Conservation (phyloP, 169 alveolate species). For the Neospora caninum region DNA sequence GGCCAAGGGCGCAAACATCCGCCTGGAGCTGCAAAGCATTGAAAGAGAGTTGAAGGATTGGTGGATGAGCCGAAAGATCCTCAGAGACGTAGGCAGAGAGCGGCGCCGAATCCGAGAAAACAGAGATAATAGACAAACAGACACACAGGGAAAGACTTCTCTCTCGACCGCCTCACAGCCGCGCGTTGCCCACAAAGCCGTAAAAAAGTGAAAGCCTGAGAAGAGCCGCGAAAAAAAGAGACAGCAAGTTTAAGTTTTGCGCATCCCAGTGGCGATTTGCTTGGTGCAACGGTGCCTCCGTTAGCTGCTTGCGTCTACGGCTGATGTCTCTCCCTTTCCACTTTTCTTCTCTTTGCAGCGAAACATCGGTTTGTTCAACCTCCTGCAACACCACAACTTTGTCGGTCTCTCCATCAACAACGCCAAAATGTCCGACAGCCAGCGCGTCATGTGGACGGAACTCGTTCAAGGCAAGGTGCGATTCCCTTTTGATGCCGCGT, state of each 20-base stretch:
- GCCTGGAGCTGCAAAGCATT: slow-evolving; percentile 29
- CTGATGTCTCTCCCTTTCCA: not conserved
- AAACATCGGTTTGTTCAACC: slow-evolving; percentile 15
- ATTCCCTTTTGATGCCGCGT: not conserved
- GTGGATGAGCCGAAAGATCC: slow-evolving; percentile 40
- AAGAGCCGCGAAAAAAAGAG: too few species aligned
- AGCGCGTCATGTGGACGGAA: slow-evolving; percentile 56
- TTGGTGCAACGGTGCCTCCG: too few species aligned
- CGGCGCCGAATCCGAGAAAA: not conserved
- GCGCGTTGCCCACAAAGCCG: too few species aligned
- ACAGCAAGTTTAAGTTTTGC: too few species aligned
- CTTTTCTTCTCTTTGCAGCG: not conserved
- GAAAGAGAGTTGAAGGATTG: slow-evolving; percentile 62
- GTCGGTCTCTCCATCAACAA: slow-evolving; percentile 53
- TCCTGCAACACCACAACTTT: slow-evolving; percentile 55
- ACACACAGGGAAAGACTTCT: too few species aligned
- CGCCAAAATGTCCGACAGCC: slow-evolving; percentile 26
- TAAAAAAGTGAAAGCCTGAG: too few species aligned
- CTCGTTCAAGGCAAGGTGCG: slow-evolving; percentile 56
- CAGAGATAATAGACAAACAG: too few species aligned
- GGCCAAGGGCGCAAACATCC: not conserved
- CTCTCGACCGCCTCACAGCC: too few species aligned
- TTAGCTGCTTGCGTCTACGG: too few species aligned
- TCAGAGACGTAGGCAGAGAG: slow-evolving; percentile 32
- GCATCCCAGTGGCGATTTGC: too few species aligned